These are phyloP conservation scores for Geoglossum glabrum DNA, from an alignment of 495 filamentous ascomycete genomes.

Conservation along the genomic window DNA sequence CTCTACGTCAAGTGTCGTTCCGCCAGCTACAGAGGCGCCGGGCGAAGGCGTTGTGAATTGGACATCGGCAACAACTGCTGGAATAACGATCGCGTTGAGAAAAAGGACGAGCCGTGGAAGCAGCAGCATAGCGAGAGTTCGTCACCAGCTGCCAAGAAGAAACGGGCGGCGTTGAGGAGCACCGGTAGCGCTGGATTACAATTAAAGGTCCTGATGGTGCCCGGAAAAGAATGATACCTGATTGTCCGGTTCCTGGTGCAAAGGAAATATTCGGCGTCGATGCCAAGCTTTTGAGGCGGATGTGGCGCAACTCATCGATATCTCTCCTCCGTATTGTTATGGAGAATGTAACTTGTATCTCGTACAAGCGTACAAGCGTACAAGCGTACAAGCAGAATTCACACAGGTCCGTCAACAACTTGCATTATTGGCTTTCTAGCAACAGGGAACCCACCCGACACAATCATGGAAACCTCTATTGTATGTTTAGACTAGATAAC, in stretches of 20 bases:
- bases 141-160: neutral
- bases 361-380: too few relatives aligned
- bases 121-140: slow-evolving; percentile 1
- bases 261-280: neutral
- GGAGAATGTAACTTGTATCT: too few relatives aligned
- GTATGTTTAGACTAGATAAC: too few relatives aligned
- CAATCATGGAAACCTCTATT: too few relatives aligned
- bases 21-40: slow-evolving; percentile 25
- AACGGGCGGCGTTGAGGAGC: neutral
- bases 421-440: too few relatives aligned
- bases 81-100: slow-evolving; percentile 16
- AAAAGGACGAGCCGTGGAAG: neutral
- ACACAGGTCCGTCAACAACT: too few relatives aligned
- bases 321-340: neutral
- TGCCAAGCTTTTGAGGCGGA: neutral
- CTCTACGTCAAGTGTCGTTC: slow-evolving; percentile 28
- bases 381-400: too few relatives aligned
- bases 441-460: too few relatives aligned
- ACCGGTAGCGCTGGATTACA: neutral
- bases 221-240: too few relatives aligned
- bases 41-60: slow-evolving; percentile 32
- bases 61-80: slow-evolving; percentile 32
- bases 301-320: neutral
- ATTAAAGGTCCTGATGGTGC: too few relatives aligned
- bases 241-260: neutral